Evolutionary conservation across 108 stramenopile genomes (phyloP).

Genomic region (Nitzschia sp.): DNA sequence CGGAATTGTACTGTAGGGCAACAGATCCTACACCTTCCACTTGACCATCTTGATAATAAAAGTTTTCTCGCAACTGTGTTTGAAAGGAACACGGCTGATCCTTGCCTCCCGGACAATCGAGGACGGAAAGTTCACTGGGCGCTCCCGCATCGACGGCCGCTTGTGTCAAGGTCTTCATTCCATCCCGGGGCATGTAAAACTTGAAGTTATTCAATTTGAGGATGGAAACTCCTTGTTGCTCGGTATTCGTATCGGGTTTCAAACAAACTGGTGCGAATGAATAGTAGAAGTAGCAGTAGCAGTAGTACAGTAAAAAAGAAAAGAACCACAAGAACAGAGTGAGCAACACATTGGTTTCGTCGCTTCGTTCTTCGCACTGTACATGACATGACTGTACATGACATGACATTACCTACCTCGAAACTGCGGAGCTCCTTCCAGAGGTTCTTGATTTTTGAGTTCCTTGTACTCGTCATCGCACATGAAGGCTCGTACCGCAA

Average conservation of each 20-base stretch:
- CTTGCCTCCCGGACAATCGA: conserved; percentile 7
- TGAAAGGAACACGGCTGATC: background rate
- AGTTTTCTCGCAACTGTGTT: background rate
- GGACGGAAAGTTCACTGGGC: background rate
- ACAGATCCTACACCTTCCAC: conserved; percentile 11
- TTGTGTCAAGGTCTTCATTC: conserved; percentile 4
- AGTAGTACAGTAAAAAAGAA: no score
- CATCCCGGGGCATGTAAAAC: conserved; percentile 12
- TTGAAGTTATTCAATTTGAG: conserved; percentile 4
- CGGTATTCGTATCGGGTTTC: background rate
- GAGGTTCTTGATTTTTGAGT: background rate
- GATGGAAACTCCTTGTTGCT: background rate
- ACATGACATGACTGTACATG: no score
- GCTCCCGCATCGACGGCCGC: conserved; percentile 6
- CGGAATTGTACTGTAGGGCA: background rate
- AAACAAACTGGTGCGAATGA: conserved; percentile 6
- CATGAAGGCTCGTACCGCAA: background rate
- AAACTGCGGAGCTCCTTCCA: background rate
- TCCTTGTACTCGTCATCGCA: background rate
- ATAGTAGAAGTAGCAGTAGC: background rate
- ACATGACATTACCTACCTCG: no score
- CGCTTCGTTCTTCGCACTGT: no score
- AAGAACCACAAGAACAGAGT: no score
- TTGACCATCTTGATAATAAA: conserved; percentile 6
- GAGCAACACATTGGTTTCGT: no score